phyloP scores from a whole-genome alignment of 768 basidiomycete species.

The Hydnum rufescens region DNA sequence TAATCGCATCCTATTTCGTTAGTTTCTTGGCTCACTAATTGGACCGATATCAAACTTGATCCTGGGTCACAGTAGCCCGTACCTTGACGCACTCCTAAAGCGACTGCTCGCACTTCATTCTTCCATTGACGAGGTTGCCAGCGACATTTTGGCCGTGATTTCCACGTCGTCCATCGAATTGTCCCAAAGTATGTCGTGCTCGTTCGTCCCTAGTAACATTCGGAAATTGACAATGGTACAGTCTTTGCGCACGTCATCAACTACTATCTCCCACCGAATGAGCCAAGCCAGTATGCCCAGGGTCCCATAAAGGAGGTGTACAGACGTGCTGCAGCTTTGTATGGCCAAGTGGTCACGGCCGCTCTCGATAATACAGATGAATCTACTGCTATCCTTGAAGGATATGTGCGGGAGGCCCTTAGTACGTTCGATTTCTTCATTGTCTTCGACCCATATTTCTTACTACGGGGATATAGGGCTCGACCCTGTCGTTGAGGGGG shows the following conservation, averaged over 20 bases:
- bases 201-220: background rate
- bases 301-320: slow-evolving; percentile 2
- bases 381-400: background rate
- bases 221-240: background rate
- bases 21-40: background rate
- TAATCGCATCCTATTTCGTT: background rate
- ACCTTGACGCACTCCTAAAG: background rate
- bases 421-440: background rate
- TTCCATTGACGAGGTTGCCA: background rate
- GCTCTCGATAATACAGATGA: slow-evolving; percentile 20
- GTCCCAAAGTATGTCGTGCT: background rate
- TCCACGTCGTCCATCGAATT: background rate
- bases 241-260: slow-evolving; percentile 1
- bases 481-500: background rate
- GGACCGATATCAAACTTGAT: background rate
- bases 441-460: background rate
- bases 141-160: background rate
- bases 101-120: background rate
- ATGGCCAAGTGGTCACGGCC: slow-evolving; percentile 16
- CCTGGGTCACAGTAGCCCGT: background rate
- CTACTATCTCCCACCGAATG: background rate
- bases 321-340: slow-evolving; percentile 18
- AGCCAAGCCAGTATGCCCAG: slow-evolving; percentile 2
- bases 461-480: background rate
- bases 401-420: slow-evolving; percentile 3